Evolutionary conservation across 2,329 filamentous ascomycete species (phyloP).

Genomic region (Scolecobasidium constrictum): DNA sequence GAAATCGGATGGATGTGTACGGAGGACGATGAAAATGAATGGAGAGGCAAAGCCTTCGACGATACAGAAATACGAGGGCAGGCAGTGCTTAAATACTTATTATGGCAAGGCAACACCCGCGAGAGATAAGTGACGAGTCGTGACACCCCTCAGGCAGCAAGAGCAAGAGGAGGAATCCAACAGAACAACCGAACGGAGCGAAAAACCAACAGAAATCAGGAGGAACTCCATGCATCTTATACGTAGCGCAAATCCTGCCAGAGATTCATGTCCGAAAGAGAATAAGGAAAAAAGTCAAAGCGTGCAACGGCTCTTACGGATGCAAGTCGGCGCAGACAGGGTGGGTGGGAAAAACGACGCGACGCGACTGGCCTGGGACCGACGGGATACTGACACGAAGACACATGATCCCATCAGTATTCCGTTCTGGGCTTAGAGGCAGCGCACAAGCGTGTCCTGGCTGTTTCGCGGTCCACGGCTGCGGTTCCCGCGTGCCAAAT

Average conservation of each 20-base stretch:
- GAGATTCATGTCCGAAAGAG: neutral
- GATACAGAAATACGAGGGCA: neutral
- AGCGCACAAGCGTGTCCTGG: no score
- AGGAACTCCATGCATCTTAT: neutral
- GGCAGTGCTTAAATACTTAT: neutral
- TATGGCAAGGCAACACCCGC: neutral
- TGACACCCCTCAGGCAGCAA: neutral
- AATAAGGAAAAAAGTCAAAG: neutral
- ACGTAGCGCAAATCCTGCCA: neutral
- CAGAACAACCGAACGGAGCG: neutral
- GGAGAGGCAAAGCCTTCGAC: neutral
- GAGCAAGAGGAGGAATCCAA: neutral
- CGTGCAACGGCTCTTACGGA: neutral
- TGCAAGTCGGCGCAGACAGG: neutral
- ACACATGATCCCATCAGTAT: neutral
- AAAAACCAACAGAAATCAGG: neutral
- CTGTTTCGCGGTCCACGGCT: neutral
- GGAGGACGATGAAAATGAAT: neutral
- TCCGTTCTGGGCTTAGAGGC: neutral
- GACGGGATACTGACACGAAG: neutral
- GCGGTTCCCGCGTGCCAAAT: no score
- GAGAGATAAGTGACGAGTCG: neutral
- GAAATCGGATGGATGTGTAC: no score
- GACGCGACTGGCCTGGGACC: neutral
- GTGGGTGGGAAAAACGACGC: neutral